Evolutionary conservation across 2,329 filamentous ascomycete species (phyloP).

Genomic region (Fusarium udum): DNA sequence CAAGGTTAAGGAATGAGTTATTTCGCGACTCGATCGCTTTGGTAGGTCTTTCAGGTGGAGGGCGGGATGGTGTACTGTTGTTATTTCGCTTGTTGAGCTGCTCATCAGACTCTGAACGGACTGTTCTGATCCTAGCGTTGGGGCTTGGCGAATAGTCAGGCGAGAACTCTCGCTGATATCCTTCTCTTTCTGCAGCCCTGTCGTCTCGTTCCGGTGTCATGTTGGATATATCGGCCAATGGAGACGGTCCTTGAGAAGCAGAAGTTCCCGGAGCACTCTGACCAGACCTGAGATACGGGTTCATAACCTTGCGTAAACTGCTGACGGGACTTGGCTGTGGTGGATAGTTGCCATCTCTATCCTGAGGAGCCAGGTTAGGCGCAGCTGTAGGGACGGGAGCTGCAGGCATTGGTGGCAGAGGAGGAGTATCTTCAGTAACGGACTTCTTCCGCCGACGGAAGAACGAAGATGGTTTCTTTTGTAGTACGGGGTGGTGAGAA

Average conservation of each 20-base stretch:
- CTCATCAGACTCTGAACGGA: constrained; percentile 58
- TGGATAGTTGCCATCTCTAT: constrained; percentile 45
- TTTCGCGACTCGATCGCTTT: constrained; percentile 48
- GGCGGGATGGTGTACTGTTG: constrained; percentile 51
- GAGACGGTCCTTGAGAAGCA: constrained; percentile 41
- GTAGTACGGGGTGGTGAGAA: constrained; percentile 66
- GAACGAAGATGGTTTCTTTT: constrained; percentile 94
- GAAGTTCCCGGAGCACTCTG: constrained; percentile 41
- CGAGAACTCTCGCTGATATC: constrained; percentile 71
- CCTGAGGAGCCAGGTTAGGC: constrained; percentile 46
- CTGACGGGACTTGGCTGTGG: constrained; percentile 72
- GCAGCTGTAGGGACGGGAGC: constrained; percentile 52
- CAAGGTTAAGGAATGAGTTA: constrained; percentile 62
- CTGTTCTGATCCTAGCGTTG: constrained; percentile 75
- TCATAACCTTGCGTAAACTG: constrained; percentile 87
- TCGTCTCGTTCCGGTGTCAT: constrained; percentile 30
- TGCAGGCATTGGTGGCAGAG: constrained; percentile 61
- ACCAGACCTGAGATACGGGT: constrained; percentile 72
- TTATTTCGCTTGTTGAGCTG: constrained; percentile 36
- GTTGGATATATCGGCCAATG: constrained; percentile 40
- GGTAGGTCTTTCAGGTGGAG: constrained; percentile 46
- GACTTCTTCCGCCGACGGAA: constrained; percentile 96
- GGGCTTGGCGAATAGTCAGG: constrained; percentile 78
- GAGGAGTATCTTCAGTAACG: constrained; percentile 73
- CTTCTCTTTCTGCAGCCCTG: constrained; percentile 38